Conservation (phyloP, 768 basidiomycete genomes). For the Myochromella boudieri region DNA sequence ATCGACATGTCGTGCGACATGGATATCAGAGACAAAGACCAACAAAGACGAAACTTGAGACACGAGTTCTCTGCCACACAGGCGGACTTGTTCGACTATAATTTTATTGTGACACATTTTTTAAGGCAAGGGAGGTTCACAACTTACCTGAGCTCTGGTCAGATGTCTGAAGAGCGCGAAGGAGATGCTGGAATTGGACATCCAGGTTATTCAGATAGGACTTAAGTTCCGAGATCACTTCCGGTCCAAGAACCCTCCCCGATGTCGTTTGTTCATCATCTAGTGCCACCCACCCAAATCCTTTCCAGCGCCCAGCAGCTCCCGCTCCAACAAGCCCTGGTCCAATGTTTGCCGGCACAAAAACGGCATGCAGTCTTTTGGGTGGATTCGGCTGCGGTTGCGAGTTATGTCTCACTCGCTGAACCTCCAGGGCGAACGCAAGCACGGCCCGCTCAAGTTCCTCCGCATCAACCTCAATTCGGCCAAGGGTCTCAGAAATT, state of each 20-base stretch:
- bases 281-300: slow-evolving; percentile 76
- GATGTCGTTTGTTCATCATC: slow-evolving; percentile 50
- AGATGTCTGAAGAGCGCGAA: slow-evolving; percentile 29
- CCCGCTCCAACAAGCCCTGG: slow-evolving; percentile 82
- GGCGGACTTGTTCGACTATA: slow-evolving; percentile 41
- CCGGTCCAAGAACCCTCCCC: slow-evolving; percentile 45
- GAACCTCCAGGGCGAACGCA: slow-evolving; percentile 70
- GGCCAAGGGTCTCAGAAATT: slow-evolving; percentile 59
- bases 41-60: slow-evolving; percentile 60
- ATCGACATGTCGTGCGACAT: slow-evolving; percentile 81
- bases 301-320: slow-evolving; percentile 74
- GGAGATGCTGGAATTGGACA: slow-evolving; percentile 43
- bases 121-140: neutral
- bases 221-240: slow-evolving; percentile 55
- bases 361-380: slow-evolving; percentile 62
- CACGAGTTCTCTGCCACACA: slow-evolving; percentile 49
- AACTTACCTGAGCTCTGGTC: slow-evolving; percentile 38
- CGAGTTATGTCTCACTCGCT: slow-evolving; percentile 47
- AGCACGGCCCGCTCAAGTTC: slow-evolving; percentile 73
- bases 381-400: slow-evolving; percentile 28
- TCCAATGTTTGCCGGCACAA: slow-evolving; percentile 65
- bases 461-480: slow-evolving; percentile 74
- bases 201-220: slow-evolving; percentile 48
- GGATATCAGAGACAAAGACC: slow-evolving; percentile 61
- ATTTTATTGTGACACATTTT: slow-evolving; percentile 1